Evolutionary conservation across 352 stramenopile genomes (phyloP).

Genomic region (Plasmopara halstedii): DNA sequence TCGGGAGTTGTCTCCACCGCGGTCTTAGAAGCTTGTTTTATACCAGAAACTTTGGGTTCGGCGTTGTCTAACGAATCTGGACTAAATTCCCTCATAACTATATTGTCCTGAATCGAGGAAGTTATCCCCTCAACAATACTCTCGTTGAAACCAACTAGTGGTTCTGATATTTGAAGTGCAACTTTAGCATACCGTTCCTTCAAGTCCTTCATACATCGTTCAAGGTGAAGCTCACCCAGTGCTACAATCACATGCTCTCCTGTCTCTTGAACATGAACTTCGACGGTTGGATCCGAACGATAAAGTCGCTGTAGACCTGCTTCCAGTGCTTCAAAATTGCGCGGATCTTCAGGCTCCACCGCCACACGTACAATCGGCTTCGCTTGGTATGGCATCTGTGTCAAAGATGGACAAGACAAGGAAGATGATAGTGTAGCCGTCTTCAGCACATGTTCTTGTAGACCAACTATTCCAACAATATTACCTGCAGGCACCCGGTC

Average conservation of each 20-base stretch:
- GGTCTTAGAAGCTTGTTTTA: conserved; percentile 21
- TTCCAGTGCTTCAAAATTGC: conserved; percentile 81
- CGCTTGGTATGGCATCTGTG: conserved; percentile 84
- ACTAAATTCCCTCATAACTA: conserved; percentile 61
- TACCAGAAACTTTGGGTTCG: not conserved
- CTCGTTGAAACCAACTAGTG: conserved; percentile 87
- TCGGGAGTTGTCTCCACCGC: conserved; percentile 59
- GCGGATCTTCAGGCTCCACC: conserved; percentile 82
- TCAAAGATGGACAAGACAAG: conserved; percentile 73
- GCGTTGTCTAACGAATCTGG: conserved; percentile 10
- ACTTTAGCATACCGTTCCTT: conserved; percentile 85
- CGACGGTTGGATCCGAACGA: conserved; percentile 88
- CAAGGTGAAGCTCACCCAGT: conserved; percentile 87
- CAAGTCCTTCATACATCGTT: conserved; percentile 88
- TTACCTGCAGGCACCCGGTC: conserved; percentile 81
- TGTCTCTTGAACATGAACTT: conserved; percentile 85
- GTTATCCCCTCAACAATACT: conserved; percentile 58
- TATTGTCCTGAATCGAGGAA: conserved; percentile 55
- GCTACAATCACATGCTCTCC: conserved; percentile 88
- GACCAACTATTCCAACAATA: conserved; percentile 82
- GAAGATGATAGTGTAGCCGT: conserved; percentile 83
- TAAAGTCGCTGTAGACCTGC: conserved; percentile 87
- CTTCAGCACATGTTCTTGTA: conserved; percentile 87
- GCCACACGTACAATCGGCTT: conserved; percentile 91
- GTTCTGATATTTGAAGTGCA: conserved; percentile 73